Evolutionary conservation across 352 stramenopile species (phyloP).

Genomic region (Globisporangium mamillatum): DNA sequence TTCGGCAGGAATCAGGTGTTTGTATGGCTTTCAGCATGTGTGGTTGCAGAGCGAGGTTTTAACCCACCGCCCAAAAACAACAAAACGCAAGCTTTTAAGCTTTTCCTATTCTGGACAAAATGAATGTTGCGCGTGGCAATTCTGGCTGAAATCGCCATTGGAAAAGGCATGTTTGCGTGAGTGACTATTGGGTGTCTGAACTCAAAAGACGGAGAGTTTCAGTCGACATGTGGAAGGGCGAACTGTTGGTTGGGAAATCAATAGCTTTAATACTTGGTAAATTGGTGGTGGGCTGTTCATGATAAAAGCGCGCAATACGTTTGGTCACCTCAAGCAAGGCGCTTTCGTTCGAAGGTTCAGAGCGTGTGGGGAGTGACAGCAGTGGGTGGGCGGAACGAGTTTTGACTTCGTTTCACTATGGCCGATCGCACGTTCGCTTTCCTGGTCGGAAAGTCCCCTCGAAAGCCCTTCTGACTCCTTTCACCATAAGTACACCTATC

Average conservation of each 20-base stretch:
- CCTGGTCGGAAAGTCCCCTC: not conserved
- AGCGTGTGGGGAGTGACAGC: not conserved
- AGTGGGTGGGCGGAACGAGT: not conserved
- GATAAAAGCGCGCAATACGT: not conserved
- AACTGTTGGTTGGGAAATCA: not conserved
- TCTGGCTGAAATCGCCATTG: not conserved
- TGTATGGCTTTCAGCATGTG: not conserved
- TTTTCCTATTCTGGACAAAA: not conserved
- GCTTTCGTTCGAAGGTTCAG: not conserved
- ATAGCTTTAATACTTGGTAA: not conserved
- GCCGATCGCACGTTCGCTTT: not conserved
- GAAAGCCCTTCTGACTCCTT: not conserved
- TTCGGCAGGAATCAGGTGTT: not conserved
- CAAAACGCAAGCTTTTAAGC: no score
- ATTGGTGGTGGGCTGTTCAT: not conserved
- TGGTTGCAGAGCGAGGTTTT: not conserved
- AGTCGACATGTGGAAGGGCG: not conserved
- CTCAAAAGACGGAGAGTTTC: not conserved
- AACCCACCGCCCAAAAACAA: not conserved
- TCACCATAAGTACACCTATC: not conserved
- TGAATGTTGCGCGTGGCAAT: not conserved
- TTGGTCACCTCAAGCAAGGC: not conserved
- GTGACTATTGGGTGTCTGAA: not conserved
- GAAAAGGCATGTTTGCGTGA: not conserved
- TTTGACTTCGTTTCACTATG: not conserved